Base-by-base conservation (phyloP, 495 filamentous ascomycete species). In the Aspergillus olivimuriae region DNA sequence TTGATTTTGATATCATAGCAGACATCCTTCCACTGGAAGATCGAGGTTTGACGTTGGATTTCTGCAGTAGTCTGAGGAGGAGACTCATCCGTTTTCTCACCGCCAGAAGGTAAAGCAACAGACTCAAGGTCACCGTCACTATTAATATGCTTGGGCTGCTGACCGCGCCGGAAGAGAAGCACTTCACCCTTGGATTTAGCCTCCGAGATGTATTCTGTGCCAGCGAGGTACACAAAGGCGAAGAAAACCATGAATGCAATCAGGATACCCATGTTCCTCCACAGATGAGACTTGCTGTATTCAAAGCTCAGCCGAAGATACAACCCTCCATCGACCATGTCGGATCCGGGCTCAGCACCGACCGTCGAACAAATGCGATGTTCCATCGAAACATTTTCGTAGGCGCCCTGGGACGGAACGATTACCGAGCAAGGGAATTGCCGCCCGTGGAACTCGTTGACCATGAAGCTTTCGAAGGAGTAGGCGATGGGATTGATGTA, bases 21-120 rank as follows among this genome's bases (percentile, higher is more conserved):
- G 8, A 90, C 70, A 48, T 80, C 68, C 56, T 84, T 71, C 81
- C 80, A 86, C 7, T 84, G 85, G 47, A 88, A 76, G 37, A 88
- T 77, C 32, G 80, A 78, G 1, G 50, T 58, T 37, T 63, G 60
- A 5, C 67, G 34, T 24, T 57, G 45, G 6, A 44, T 44, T 3
- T 81, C 23, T 11, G 38, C 38, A 12, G 21, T 9, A 4, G 22
- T 11, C 18, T 41, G 38, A 15, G 38, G 38, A 4, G 36, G n/a
- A 28, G 38, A 41, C 14, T 30, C 38, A 9, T 30, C 38, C 4
- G 38, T 30, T 16, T 41, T 41, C 10, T 20, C 18, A 2, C 20
- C 14, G 11, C 11, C 38, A 41, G 4, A 8, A 2, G 38, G 14
- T 15, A n/a, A 20, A 15, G 38, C n/a, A 3, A 23, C 24, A 11